phyloP scores from a whole-genome alignment of 2,329 filamentous ascomycete genomes.

The Cyphellophora attinorum region DNA sequence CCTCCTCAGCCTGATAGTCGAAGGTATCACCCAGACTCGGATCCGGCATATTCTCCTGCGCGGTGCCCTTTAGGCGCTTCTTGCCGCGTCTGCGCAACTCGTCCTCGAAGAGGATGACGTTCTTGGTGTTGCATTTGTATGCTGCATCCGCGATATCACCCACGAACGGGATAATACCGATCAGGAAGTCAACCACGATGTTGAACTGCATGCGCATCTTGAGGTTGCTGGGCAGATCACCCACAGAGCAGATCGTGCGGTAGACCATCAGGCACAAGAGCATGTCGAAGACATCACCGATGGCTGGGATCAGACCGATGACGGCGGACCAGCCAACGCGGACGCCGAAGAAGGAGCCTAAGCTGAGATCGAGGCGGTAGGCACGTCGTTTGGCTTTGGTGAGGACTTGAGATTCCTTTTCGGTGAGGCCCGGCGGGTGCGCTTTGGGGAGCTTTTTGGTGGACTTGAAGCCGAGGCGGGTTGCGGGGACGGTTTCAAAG shows the following conservation, averaged over 20 bases:
- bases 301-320: constrained; percentile 70
- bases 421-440: constrained; percentile 69
- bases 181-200: constrained; percentile 44
- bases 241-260: constrained; percentile 59
- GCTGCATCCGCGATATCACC: constrained; percentile 38
- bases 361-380: constrained; percentile 73
- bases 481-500: constrained; percentile 72
- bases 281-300: constrained; percentile 67
- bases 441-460: constrained; percentile 78
- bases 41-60: constrained; percentile 22
- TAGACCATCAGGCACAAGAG: constrained; percentile 69
- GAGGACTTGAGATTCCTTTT: constrained; percentile 71
- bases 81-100: constrained; percentile 31
- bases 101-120: constrained; percentile 35
- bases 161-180: constrained; percentile 43
- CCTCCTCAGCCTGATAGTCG: constrained; percentile 19
- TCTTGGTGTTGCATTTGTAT: constrained; percentile 39
- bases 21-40: constrained; percentile 23
- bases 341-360: constrained; percentile 73
- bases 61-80: constrained; percentile 22
- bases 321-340: constrained; percentile 84
- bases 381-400: constrained; percentile 78
- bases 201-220: constrained; percentile 70
- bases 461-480: constrained; percentile 52
- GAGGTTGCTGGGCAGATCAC: constrained; percentile 53